Percentiles rank a stretch among this genome's conserved stretches.
Evolutionary conservation across 1,284 basidiomycete genomes (phyloP).

Genomic region (Rhodotorula sp.): DNA sequence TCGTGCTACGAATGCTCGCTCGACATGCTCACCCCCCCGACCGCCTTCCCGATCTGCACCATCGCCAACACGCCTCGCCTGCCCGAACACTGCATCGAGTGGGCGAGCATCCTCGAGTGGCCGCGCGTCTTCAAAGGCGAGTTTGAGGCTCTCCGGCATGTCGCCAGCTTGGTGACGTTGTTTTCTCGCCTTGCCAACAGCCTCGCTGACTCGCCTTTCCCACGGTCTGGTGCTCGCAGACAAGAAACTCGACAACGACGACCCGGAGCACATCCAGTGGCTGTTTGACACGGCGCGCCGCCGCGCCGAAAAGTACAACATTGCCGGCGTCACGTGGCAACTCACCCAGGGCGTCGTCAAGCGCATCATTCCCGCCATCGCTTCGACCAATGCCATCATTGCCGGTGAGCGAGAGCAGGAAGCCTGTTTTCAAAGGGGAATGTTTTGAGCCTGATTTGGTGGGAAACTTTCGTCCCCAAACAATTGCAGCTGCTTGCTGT

Average conservation of each 20-base stretch:
- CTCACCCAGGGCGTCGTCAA: conserved; percentile 98
- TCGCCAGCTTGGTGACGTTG: neutral
- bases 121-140: conserved; percentile 81
- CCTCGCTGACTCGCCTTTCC: conserved; percentile 3
- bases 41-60: conserved; percentile 96
- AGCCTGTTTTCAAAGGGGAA: neutral
- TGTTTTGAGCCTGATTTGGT: no score
- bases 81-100: conserved; percentile 99
- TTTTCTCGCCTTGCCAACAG: neutral
- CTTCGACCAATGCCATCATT: conserved; percentile 93
- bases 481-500: conserved; percentile 81
- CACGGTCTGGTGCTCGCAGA: conserved; percentile 61
- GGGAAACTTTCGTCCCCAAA: no score
- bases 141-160: conserved; percentile 34
- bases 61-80: conserved; percentile 98
- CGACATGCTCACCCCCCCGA: conserved; percentile 97
- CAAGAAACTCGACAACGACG: conserved; percentile 91
- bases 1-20: conserved; percentile 98
- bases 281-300: conserved; percentile 73
- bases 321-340: conserved; percentile 96
- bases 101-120: conserved; percentile 99
- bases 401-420: conserved; percentile 59
- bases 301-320: conserved; percentile 88
- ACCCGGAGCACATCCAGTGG: conserved; percentile 96
- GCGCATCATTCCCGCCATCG: conserved; percentile 98